phyloP scores from a whole-genome alignment of 2,329 filamentous ascomycete genomes.

The Talaromyces sp. region DNA sequence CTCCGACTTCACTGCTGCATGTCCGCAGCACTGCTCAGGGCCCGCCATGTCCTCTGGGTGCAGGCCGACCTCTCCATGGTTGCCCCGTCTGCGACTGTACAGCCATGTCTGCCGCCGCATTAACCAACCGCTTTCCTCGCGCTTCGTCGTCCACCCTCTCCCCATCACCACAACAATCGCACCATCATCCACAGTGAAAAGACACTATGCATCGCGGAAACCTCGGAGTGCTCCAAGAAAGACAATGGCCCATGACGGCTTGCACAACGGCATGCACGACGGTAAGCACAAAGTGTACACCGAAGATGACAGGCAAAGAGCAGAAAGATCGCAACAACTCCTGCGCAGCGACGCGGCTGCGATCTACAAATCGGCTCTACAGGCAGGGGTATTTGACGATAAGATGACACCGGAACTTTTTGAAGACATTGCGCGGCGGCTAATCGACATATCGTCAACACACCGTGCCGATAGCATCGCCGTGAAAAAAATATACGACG shows the following conservation, averaged over 20 bases:
- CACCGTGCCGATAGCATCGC: background rate
- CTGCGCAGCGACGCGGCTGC: background rate
- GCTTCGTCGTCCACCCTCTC: background rate
- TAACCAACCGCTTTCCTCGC: background rate
- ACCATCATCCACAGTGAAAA: background rate
- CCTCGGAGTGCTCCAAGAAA: background rate
- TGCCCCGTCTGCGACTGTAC: background rate
- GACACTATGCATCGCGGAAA: background rate
- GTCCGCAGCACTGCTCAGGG: background rate
- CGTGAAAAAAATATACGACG: constrained; percentile 4
- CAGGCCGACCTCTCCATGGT: background rate
- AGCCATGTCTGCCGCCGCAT: background rate
- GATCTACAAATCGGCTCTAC: background rate
- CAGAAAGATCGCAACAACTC: background rate
- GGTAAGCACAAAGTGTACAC: background rate
- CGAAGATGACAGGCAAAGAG: background rate
- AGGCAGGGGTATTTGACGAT: background rate
- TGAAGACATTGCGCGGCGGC: constrained; percentile 1
- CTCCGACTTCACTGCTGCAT: background rate
- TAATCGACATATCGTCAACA: background rate
- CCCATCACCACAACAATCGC: background rate
- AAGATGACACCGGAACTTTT: background rate
- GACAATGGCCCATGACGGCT: background rate
- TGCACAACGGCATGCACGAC: no score
- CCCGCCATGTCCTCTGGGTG: background rate